Percentiles rank a stretch among this genome's conserved stretches.
phyloP scores from a whole-genome alignment of 345 rosid species.

The Sapria himalayana region DNA sequence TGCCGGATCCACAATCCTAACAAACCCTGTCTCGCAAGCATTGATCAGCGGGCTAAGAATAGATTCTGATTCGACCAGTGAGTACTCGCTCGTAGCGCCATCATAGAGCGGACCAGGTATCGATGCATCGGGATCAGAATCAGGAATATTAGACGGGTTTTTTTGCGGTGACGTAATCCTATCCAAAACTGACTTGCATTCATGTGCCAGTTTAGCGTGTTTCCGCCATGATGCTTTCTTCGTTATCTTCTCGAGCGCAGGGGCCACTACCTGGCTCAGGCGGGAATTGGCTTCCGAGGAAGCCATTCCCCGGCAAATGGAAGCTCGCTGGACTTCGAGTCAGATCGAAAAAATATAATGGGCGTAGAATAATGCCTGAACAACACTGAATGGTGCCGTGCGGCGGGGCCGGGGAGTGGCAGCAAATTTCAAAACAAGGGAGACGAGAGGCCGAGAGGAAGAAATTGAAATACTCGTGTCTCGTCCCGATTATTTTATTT shows the following conservation, averaged over 20 bases:
- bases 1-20: conserved; percentile 90
- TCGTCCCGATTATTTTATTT: too few relatives aligned
- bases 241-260: conserved; percentile 67
- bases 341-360: conserved; percentile 27
- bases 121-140: conserved; percentile 40
- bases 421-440: too few relatives aligned
- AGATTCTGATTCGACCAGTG: conserved; percentile 67
- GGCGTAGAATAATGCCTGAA: too few relatives aligned
- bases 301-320: conserved; percentile 75
- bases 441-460: too few relatives aligned
- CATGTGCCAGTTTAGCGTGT: conserved; percentile 83
- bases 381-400: too few relatives aligned
- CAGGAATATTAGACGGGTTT: conserved; percentile 17
- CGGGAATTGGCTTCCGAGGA: conserved; percentile 99
- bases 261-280: conserved; percentile 44
- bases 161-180: conserved; percentile 27
- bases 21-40: conserved; percentile 41
- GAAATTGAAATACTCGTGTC: too few relatives aligned
- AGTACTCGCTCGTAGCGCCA: conserved; percentile 41
- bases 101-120: conserved; percentile 75
- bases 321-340: conserved; percentile 13
- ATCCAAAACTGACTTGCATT: conserved; percentile 77
- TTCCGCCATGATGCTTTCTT: conserved; percentile 97
- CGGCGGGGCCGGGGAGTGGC: too few relatives aligned
- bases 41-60: conserved; percentile 69